Evolutionary conservation across 441 rosid genomes (phyloP), one percentile per base, ranked within the genome.

Genomic region (Capsella rubella): DNA sequence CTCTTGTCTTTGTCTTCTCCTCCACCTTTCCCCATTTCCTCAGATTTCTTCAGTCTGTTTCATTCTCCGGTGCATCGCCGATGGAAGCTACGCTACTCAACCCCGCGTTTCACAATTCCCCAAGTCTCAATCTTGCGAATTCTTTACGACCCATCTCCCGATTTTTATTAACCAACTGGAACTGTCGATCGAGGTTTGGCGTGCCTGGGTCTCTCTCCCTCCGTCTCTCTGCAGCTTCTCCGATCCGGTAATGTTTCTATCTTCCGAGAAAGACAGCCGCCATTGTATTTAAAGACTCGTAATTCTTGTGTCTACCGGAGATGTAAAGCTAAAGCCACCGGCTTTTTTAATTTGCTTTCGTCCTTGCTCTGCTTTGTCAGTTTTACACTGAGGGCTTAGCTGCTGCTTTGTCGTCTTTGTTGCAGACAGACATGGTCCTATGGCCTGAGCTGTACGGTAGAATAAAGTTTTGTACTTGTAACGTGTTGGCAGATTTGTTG

Each of bases 61-160:
- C 29, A 54, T 53, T 65, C 59, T 65, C 59, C 45, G 13, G 52
- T 67, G 25, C 5, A 40, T 71, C 40, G 4, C 4, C 54, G 1
- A 82, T 82, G 85, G 85, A 79, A 40, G 72, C 83, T 39, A 67
- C 21, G 63, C 58, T 79, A 31, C 73, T 79, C 11, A 66, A 67
- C 21, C 29, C 77, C 52, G 15, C 67, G 16, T 71, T 56, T 32
- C 16, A 14, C 77, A 37, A 15, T 64, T 8, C 34, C 34, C 40
- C 67, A 46, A 59, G 9, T 42, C 25, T 52, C 43, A 42, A 71
- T 39, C 53, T 71, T 14, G 8, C 63, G 12, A 70, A 58, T 45
- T 53, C 55, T 62, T 73, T 69, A 8, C 50, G 1, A 73, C 75
- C 81, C 67, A 8, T 72, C 34, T 76, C 79, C 9, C 14, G 53